Conservation (phyloP, 2,329 filamentous ascomycete species). For the Blumeria hordei region DNA sequence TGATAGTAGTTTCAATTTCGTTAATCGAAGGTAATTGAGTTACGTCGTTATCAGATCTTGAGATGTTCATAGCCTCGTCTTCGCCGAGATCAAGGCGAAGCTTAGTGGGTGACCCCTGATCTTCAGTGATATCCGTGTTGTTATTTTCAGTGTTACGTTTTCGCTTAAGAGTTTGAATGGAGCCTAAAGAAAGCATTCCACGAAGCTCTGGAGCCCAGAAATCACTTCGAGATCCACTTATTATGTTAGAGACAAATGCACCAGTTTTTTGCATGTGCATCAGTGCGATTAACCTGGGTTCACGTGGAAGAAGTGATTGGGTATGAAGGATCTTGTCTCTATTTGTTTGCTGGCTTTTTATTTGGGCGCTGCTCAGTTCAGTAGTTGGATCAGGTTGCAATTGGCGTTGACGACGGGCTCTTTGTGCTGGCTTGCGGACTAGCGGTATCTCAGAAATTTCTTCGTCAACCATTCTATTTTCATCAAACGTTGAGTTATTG, state of each 20-base stretch:
- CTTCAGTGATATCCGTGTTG: constrained; percentile 48
- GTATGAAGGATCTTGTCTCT: constrained; percentile 68
- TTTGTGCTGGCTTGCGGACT: constrained; percentile 44
- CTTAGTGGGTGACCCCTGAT: constrained; percentile 31
- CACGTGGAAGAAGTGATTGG: constrained; percentile 61
- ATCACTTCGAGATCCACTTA: constrained; percentile 54
- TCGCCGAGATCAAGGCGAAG: constrained; percentile 41
- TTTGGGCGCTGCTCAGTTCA: constrained; percentile 48
- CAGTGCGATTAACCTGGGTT: constrained; percentile 65
- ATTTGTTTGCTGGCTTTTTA: constrained; percentile 70
- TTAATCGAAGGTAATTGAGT: constrained; percentile 25
- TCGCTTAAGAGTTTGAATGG: constrained; percentile 67
- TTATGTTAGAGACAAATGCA: constrained; percentile 67
- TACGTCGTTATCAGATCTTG: constrained; percentile 12
- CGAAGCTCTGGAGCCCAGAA: constrained; percentile 83
- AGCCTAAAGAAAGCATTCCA: constrained; percentile 72
- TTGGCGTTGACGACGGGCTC: constrained; percentile 57
- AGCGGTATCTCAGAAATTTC: constrained; percentile 28
- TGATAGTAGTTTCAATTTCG: constrained; percentile 19
- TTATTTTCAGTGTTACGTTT: constrained; percentile 79
- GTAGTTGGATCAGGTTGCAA: constrained; percentile 59
- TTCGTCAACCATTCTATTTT: constrained; percentile 7
- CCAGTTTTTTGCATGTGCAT: constrained; percentile 84
- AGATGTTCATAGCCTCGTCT: constrained; percentile 20
- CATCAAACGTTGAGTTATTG: background rate